Conservation (phyloP, 768 basidiomycete genomes). For the Rhodotorula paludigena region DNA sequence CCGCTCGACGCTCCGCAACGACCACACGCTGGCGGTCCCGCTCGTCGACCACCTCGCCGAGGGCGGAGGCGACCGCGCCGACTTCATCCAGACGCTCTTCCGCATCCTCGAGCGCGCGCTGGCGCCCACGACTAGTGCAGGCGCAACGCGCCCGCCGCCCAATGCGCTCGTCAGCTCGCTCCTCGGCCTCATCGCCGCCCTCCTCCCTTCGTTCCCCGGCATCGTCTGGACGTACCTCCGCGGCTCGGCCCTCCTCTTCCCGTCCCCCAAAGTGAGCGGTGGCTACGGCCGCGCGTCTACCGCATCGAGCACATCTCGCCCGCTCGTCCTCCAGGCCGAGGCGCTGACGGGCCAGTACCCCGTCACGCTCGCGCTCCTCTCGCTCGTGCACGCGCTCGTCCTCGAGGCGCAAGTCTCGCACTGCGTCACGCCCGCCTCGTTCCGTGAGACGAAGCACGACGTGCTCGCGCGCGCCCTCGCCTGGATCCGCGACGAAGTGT, state of each 20-base stretch:
- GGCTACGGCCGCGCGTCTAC: neutral
- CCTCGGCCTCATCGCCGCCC: constrained; percentile 71
- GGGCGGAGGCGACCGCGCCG: constrained; percentile 58
- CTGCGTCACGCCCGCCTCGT: constrained; percentile 54
- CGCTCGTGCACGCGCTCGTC: constrained; percentile 70
- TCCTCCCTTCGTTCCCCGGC: constrained; percentile 71
- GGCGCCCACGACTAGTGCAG: no score
- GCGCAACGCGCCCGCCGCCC: constrained; percentile 1
- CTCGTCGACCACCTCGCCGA: constrained; percentile 67
- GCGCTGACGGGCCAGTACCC: constrained; percentile 69
- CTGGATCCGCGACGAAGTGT: constrained; percentile 80
- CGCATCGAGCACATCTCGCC: neutral
- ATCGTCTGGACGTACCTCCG: constrained; percentile 84
- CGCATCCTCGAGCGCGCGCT: constrained; percentile 75
- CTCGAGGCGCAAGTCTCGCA: constrained; percentile 63
- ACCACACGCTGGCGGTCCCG: constrained; percentile 59
- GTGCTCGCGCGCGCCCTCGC: constrained; percentile 70
- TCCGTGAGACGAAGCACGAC: constrained; percentile 73
- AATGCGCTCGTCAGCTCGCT: constrained; percentile 47
- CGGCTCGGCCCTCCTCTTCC: constrained; percentile 70
- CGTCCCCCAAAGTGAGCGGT: constrained; percentile 40
- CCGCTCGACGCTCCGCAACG: constrained; percentile 65
- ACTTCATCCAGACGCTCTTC: constrained; percentile 71
- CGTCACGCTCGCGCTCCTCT: constrained; percentile 72
- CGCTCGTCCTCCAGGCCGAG: constrained; percentile 57